phyloP scores from a whole-genome alignment of 2,329 filamentous ascomycete genomes.

The Penicillium sclerotigenum region DNA sequence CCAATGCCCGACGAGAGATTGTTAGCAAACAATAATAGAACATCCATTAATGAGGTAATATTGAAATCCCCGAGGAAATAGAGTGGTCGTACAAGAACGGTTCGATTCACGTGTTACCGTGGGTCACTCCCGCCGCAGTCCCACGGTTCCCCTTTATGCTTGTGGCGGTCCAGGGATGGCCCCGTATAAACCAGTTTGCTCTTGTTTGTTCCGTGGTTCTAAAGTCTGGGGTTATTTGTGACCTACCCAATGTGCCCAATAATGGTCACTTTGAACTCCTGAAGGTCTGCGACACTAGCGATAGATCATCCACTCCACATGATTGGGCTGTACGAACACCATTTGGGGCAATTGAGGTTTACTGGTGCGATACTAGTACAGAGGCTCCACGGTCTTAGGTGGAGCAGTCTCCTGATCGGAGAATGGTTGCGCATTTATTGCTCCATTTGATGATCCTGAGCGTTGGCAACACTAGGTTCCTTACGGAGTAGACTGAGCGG shows the following conservation, averaged over 20 bases:
- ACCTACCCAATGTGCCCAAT: not conserved
- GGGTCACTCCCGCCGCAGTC: not conserved
- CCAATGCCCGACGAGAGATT: conserved; percentile 12
- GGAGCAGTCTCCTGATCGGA: conserved; percentile 3
- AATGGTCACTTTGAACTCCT: not conserved
- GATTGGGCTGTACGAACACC: not conserved
- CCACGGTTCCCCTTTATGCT: not conserved
- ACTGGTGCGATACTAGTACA: not conserved
- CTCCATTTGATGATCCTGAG: not conserved
- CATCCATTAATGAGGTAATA: not conserved
- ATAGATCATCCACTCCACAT: not conserved
- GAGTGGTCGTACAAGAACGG: conserved; percentile 1
- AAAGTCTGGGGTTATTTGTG: not conserved
- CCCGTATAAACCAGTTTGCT: not conserved
- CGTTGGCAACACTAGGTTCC: not conserved
- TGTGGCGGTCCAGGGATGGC: not conserved
- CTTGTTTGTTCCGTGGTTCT: not conserved
- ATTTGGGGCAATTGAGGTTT: not conserved
- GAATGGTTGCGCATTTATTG: not conserved
- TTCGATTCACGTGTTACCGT: conserved; percentile 2
- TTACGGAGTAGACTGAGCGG: not conserved
- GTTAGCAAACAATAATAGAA: not conserved
- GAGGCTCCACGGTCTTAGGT: not conserved
- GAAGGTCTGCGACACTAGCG: not conserved
- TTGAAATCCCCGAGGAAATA: not conserved